These are phyloP conservation scores for Cytospora leucostoma DNA, from an alignment of 2,329 filamentous ascomycete species.

Conservation along the genomic window DNA sequence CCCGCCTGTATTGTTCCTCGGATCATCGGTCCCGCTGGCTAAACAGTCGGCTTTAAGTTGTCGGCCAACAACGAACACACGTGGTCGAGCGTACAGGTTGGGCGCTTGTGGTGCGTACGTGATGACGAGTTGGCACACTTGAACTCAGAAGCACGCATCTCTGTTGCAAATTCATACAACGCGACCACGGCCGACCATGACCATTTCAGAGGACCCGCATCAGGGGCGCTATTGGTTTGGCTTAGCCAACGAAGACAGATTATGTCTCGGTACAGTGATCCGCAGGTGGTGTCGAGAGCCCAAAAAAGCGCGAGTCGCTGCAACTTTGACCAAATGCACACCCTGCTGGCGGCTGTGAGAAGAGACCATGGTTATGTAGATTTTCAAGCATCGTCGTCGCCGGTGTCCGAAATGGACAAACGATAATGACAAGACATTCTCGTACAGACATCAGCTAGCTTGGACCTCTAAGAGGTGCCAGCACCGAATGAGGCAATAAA, in stretches of 20 bases:
- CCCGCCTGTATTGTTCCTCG: conserved; percentile 4
- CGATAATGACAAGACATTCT: neutral
- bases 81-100: conserved; percentile 14
- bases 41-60: neutral
- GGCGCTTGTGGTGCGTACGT: neutral
- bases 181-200: neutral
- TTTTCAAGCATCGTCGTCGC: neutral
- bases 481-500: too few relatives aligned
- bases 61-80: neutral
- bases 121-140: neutral
- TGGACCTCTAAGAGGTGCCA: neutral
- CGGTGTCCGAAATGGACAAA: neutral
- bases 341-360: neutral
- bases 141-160: neutral
- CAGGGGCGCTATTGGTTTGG: neutral
- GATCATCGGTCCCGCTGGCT: neutral
- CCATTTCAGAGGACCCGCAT: neutral
- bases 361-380: neutral
- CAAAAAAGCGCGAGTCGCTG: neutral
- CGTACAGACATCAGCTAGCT: too few relatives aligned
- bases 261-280: neutral
- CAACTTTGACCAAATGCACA: neutral
- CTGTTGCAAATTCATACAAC: neutral
- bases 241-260: neutral
- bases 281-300: neutral